phyloP scores from a whole-genome alignment of 2,329 filamentous ascomycete genomes.

The Cadophora sp. region DNA sequence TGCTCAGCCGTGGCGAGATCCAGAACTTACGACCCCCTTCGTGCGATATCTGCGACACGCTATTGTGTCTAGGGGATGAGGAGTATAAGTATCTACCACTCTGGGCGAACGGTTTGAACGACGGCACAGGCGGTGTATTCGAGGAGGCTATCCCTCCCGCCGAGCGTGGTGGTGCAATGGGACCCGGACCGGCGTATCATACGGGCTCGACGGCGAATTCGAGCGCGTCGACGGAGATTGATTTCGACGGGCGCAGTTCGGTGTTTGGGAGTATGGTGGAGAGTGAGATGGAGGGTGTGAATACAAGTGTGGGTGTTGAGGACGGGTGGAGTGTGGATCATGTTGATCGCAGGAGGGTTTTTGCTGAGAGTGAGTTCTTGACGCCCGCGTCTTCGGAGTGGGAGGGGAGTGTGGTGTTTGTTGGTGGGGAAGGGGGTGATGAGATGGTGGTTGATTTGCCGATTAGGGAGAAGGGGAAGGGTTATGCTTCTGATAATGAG shows the following conservation, averaged over 20 bases:
- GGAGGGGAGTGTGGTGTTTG: constrained; percentile 8
- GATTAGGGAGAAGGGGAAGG: constrained; percentile 9
- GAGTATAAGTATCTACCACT: constrained; percentile 70
- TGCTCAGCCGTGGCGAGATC: constrained; percentile 23
- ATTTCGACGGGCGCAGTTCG: constrained; percentile 20
- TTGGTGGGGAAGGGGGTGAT: background rate
- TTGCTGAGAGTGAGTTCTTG: constrained; percentile 23
- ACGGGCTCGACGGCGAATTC: constrained; percentile 43
- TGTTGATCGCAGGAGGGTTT: constrained; percentile 24
- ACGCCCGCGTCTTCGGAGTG: background rate
- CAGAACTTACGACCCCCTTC: constrained; percentile 14
- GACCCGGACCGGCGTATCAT: constrained; percentile 45
- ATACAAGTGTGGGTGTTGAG: constrained; percentile 31
- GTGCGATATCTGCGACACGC: constrained; percentile 46
- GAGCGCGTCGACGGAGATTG: constrained; percentile 17
- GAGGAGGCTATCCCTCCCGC: constrained; percentile 46
- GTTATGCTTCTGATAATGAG: background rate
- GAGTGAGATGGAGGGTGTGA: constrained; percentile 7
- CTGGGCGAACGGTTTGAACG: constrained; percentile 66
- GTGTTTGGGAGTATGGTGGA: constrained; percentile 14
- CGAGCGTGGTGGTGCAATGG: constrained; percentile 44
- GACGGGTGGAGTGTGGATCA: constrained; percentile 29
- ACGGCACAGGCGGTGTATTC: constrained; percentile 58
- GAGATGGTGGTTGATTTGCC: background rate
- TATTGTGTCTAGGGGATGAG: constrained; percentile 59